Evolutionary conservation across 2,329 filamentous ascomycete species (phyloP).

Genomic region (Trichoderma hamatum): DNA sequence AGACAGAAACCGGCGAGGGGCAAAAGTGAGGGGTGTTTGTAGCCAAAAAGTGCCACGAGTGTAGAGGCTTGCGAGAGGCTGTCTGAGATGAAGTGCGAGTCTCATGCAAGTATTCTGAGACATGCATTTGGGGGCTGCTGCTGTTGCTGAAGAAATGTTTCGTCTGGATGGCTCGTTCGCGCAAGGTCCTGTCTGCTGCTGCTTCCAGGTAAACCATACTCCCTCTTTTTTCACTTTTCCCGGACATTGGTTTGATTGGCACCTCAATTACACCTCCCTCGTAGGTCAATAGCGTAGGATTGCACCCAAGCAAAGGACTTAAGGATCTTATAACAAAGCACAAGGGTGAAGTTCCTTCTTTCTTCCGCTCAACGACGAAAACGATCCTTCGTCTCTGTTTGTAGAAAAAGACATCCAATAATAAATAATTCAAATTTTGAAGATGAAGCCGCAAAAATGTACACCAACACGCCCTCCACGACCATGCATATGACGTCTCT

Average conservation of each 20-base stretch:
- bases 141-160: conserved; percentile 8
- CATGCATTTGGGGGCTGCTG: conserved; percentile 8
- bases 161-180: not conserved
- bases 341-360: not conserved
- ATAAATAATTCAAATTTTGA: not conserved
- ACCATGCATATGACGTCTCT: not conserved
- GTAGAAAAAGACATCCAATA: not conserved
- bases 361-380: not conserved
- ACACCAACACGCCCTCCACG: not conserved
- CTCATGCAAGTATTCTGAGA: conserved; percentile 3
- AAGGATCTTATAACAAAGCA: not conserved
- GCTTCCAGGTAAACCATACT: not conserved
- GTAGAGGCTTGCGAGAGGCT: conserved; percentile 5
- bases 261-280: not conserved
- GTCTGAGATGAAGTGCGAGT: conserved; percentile 11
- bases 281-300: not conserved
- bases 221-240: not conserved
- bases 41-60: not conserved
- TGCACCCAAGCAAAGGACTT: not conserved
- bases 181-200: not conserved
- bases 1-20: not conserved
- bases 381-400: not conserved
- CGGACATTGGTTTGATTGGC: not conserved
- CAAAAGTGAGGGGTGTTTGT: conserved; percentile 8
- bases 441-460: conserved; percentile 19